A percentile compares a stretch with the other conserved stretches of the same genome.
phyloP scores from a whole-genome alignment of 345 rosid genomes.

The Balakata baccata region DNA sequence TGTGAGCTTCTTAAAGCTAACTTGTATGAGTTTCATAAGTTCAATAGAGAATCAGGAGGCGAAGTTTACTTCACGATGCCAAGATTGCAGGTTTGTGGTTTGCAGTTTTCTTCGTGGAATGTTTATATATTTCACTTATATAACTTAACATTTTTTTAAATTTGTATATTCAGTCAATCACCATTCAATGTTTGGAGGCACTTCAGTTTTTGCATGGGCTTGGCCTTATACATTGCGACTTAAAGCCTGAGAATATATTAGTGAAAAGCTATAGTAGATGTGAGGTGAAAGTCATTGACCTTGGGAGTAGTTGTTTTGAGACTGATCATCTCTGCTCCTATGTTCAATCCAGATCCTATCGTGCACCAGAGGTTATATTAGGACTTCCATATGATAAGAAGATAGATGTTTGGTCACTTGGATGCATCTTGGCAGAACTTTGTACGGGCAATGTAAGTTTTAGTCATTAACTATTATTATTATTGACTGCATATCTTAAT shows the following conservation, averaged over 20 bases:
- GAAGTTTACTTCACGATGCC: constrained; percentile 99
- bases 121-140: constrained; percentile 10
- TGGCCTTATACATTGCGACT: constrained; percentile 95
- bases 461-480: constrained; percentile 1
- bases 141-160: constrained; percentile 27
- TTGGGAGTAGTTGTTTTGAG: constrained; percentile 99
- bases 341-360: constrained; percentile 95
- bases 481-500: not conserved
- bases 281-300: constrained; percentile 97
- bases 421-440: constrained; percentile 96
- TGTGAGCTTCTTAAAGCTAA: constrained; percentile 99
- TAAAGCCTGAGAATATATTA: constrained; percentile 92
- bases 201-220: constrained; percentile 91
- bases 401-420: constrained; percentile 99
- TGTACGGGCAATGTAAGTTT: constrained; percentile 97
- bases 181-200: constrained; percentile 94
- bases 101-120: constrained; percentile 20
- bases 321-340: constrained; percentile 97
- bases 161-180: constrained; percentile 73
- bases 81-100: constrained; percentile 74
- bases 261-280: constrained; percentile 98
- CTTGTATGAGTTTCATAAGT: constrained; percentile 94
- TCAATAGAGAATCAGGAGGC: constrained; percentile 96
- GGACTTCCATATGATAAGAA: constrained; percentile 94
- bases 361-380: constrained; percentile 96